A percentile compares a stretch with the other conserved stretches of the same genome.
Conservation (phyloP, 1,284 basidiomycete genomes). For the Neonothopanus nambi region DNA sequence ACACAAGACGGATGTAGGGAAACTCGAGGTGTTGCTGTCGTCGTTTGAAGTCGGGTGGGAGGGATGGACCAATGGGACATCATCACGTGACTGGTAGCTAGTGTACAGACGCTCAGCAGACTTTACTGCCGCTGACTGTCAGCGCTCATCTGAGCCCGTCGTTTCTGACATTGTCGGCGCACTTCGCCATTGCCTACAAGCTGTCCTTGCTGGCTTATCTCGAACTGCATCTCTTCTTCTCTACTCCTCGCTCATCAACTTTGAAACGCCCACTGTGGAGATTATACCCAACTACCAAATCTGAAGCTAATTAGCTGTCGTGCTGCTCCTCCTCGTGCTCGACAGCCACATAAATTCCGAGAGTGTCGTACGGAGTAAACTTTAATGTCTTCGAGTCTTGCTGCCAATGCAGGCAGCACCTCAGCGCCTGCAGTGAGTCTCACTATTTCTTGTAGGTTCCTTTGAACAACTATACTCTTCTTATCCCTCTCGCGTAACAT, state of each 20-base stretch:
- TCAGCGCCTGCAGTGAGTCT: slow-evolving; percentile 41
- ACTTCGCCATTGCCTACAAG: too few relatives aligned
- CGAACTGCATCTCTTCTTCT: too few relatives aligned
- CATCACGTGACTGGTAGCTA: not conserved
- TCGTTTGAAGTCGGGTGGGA: slow-evolving; percentile 1
- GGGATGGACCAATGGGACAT: not conserved
- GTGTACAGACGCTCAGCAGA: not conserved
- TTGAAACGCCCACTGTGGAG: too few relatives aligned
- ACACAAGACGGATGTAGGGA: not conserved
- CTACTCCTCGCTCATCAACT: too few relatives aligned
- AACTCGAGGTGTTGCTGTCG: not conserved
- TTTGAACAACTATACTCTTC: not conserved
- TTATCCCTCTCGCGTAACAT: not conserved
- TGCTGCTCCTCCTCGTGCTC: too few relatives aligned
- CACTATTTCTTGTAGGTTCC: not conserved
- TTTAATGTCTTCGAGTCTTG: slow-evolving; percentile 21
- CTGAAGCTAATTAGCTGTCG: too few relatives aligned
- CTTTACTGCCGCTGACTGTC: not conserved
- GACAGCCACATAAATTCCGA: not conserved
- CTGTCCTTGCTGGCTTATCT: too few relatives aligned
- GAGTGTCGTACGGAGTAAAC: too few relatives aligned
- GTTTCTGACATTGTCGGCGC: too few relatives aligned
- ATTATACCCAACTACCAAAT: too few relatives aligned
- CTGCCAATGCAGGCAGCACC: slow-evolving; percentile 22
- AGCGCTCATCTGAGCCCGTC: too few relatives aligned